These are phyloP conservation scores for Teratosphaeriaceae sp. DNA, from an alignment of 2,329 filamentous ascomycete species.

Conservation along the genomic window DNA sequence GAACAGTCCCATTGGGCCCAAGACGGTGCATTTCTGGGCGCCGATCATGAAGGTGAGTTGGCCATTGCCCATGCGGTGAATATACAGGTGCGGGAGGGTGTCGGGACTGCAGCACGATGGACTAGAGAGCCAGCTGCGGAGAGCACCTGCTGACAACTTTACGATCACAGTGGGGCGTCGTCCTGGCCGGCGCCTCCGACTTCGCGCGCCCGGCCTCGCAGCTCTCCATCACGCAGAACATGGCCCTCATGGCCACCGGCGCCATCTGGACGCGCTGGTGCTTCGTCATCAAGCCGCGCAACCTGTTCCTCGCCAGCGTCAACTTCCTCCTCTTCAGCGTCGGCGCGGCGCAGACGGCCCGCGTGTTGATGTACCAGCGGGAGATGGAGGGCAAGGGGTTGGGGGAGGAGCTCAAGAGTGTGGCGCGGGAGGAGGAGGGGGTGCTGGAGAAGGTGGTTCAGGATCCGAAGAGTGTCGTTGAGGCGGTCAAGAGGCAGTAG, in stretches of 20 bases:
- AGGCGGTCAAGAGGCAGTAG: constrained; percentile 5
- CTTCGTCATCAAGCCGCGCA: constrained; percentile 90
- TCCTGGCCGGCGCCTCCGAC: constrained; percentile 87
- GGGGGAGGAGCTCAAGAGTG: constrained; percentile 8
- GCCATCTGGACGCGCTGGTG: constrained; percentile 99
- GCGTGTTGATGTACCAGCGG: constrained; percentile 64
- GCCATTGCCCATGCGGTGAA: background rate
- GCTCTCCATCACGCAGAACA: constrained; percentile 89
- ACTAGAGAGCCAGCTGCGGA: no score
- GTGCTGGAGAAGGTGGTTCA: constrained; percentile 9
- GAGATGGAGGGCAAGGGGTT: constrained; percentile 51
- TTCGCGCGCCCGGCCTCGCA: constrained; percentile 85
- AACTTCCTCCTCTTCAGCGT: constrained; percentile 97
- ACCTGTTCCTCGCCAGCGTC: constrained; percentile 86
- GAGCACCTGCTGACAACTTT: constrained; percentile 8
- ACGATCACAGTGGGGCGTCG: constrained; percentile 68
- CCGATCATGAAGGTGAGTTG: constrained; percentile 77
- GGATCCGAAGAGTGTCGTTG: constrained; percentile 7
- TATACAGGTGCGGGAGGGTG: background rate
- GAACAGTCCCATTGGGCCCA: constrained; percentile 44
- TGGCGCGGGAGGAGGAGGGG: constrained; percentile 8
- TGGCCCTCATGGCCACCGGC: constrained; percentile 81
- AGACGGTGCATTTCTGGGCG: constrained; percentile 98
- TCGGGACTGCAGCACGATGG: no score
- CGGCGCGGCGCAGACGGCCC: constrained; percentile 71